Evolutionary conservation across 805 yeast species (phyloP), one percentile per base, ranked within the genome.

Genomic region (Spathaspora arborariae): DNA sequence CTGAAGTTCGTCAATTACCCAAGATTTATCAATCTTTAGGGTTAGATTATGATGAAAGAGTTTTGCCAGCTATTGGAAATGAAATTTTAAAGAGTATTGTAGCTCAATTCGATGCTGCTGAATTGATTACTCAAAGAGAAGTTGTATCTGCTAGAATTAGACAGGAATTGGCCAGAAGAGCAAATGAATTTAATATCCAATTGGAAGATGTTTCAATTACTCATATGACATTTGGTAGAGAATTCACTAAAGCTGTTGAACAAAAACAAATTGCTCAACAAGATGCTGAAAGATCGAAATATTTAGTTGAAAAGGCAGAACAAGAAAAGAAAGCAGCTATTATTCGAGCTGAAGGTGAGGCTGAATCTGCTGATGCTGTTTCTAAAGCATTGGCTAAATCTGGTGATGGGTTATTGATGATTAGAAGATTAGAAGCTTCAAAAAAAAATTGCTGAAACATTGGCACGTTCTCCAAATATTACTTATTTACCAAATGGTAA

Each of bases 191-290:
- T 74, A 80, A 86, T 68, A 91, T 94, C 62, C 85, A 79, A 63
- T 79, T 94, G 56, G 99, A 94, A 68, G 99, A 94, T 69, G 99
- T 94, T 45, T 88, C 97, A 20, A 94, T 94, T 56, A 94, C 99
- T 13, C 99, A 94, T 70, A 84, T 94, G 88, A 88, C 97, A 0
- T 94, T 94, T 66, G 98, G 99, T 45, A 80, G 78, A 54, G 99
- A 94, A 64, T 94, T 94, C 75, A 94, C 99, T 45, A 91, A 88
- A 68, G 98, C 99, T 27, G 99, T 94, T 50, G 99, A 94, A 72
- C 96, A 88, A 72, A 94, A 94, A 67, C 98, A 94, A 71, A 95
- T 94, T 70, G 99, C 99, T 26, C 99, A 94, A 73, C 99, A 94
- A 71, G 99, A 94, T 64, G 98, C 99, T 20, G 98, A 94, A 74